Percentiles rank a stretch among this genome's conserved stretches.
These are phyloP conservation scores for Saccharomycopsis malanga DNA, from an alignment of 805 yeast genomes.

Conservation along the genomic window DNA sequence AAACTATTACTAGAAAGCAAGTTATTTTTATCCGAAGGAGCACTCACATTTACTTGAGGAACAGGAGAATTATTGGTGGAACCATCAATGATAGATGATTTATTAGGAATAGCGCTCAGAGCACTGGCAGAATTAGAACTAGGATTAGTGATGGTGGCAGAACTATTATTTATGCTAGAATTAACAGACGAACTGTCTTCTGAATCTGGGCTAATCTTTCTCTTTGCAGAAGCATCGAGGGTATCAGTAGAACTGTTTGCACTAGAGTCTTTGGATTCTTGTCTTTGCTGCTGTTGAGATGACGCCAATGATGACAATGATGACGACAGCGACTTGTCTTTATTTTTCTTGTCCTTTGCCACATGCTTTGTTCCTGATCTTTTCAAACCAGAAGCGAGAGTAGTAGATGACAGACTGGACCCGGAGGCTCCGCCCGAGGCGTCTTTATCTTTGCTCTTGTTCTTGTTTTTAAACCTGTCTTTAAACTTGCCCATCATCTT, in stretches of 20 bases:
- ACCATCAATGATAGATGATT: background rate
- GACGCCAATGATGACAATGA: too few species aligned
- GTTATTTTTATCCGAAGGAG: slow-evolving; percentile 3
- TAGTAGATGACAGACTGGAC: background rate
- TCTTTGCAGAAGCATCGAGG: background rate
- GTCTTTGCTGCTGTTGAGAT: slow-evolving; percentile 1
- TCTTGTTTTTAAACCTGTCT: slow-evolving; percentile 21
- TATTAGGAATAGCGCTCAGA: background rate
- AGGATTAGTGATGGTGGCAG: background rate
- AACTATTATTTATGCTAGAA: background rate
- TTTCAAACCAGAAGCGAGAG: slow-evolving; percentile 14
- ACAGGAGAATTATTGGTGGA: background rate
- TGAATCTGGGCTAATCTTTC: slow-evolving; percentile 5
- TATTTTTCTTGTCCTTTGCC: slow-evolving; percentile 19
- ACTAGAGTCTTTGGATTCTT: background rate
- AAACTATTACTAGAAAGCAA: slow-evolving; percentile 13
- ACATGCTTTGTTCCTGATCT: slow-evolving; percentile 21
- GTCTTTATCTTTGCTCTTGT: slow-evolving; percentile 15
- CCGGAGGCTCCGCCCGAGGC: background rate
- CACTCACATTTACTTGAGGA: slow-evolving; percentile 12
- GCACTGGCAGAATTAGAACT: background rate
- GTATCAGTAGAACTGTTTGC: background rate
- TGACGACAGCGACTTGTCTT: slow-evolving; percentile 5
- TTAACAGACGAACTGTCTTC: slow-evolving; percentile 1
- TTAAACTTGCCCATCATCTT: slow-evolving; percentile 23